phyloP scores from a whole-genome alignment of 208 protist genomes.

The Trypanosomatidae sp. region DNA sequence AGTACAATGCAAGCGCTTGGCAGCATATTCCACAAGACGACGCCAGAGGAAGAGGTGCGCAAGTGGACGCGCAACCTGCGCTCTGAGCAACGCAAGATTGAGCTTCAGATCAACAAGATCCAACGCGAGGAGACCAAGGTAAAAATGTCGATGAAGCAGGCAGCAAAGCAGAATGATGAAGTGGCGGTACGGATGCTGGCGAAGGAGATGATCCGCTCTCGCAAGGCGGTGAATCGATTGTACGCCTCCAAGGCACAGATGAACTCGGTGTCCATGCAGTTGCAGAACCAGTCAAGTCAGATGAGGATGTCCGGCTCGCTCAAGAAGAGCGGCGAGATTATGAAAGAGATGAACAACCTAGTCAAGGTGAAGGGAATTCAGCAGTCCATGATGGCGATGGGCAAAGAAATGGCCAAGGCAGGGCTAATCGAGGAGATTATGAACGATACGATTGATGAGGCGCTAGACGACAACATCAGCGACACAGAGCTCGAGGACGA shows the following conservation, averaged over 20 bases:
- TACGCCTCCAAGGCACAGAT: conserved; percentile 91
- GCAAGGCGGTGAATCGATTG: conserved; percentile 75
- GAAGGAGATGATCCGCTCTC: conserved; percentile 82
- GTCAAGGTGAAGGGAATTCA: conserved; percentile 79
- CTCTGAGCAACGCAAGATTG: conserved; percentile 82
- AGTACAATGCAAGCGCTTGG: conserved; percentile 41
- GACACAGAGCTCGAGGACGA: conserved; percentile 89
- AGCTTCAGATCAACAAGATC: conserved; percentile 81
- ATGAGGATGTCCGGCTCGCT: conserved; percentile 78
- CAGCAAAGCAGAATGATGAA: conserved; percentile 72
- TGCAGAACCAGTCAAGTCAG: conserved; percentile 84
- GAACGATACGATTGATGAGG: conserved; percentile 85
- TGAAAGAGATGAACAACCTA: conserved; percentile 86
- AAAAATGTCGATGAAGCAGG: conserved; percentile 76
- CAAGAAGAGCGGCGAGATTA: conserved; percentile 73
- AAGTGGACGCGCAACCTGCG: conserved; percentile 76
- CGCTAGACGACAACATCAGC: conserved; percentile 81
- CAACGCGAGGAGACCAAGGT: conserved; percentile 86
- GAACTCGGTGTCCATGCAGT: conserved; percentile 88
- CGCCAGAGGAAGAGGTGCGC: conserved; percentile 74
- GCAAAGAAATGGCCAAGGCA: conserved; percentile 89
- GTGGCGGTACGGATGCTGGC: conserved; percentile 80
- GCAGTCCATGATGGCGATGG: conserved; percentile 75
- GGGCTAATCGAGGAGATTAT: conserved; percentile 92
- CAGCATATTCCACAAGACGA: conserved; percentile 57